Base-by-base conservation (phyloP, 1,284 basidiomycete species). In the Trametes polyzona region DNA sequence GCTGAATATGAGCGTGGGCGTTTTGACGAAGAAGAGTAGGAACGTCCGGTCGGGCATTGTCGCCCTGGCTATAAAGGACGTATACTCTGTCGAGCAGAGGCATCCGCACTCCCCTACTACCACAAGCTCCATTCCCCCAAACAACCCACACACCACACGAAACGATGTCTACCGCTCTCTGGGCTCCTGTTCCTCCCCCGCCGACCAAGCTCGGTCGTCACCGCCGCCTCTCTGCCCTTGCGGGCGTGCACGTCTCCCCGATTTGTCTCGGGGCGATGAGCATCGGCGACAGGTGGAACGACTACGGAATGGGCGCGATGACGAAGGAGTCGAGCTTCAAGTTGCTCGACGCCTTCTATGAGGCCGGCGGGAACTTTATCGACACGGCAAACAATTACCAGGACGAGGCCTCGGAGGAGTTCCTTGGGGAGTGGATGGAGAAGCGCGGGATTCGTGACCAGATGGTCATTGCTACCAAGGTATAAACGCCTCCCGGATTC, bases 401-500 rank as follows among this genome's bases (percentile, higher is more conserved):
- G 41, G 40, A 43, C 42, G 51, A 52, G 47, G 68, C 74, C 1
- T 81, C 78, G 3, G 84, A 86, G 61, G 64, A 68, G 42, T 78
- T 83, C 57, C 78, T 86, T 30, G 84, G 84, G 1, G 82, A 86
- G 66, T 86, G 84, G 84, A 78, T 75, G 36, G 78, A 82, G 52
- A 42, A 65, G 11, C 73, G 79, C 9, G 76, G 74, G 0, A 82
- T 78, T 35, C 76, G 84, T 9, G 81, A 87, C 61, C 79, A 84
- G 63, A 69, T 81, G 9, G 78, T 83, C 50, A 73, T 85, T 46
- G 81, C 82, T 2, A 84, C 81, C 10, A 85, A 86, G 44, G 44
- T 47, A 67, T 78, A 11, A 76, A 24, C 19, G 4, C 33, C 14
- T 26, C 3, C 5, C 2, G 23, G 11, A 14, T 10, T 16, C 23